Percentiles rank a stretch among this genome's conserved stretches.
These are phyloP conservation scores for Stipa capillata DNA, from an alignment of 176 grass and related monocot species.

Conservation along the genomic window DNA sequence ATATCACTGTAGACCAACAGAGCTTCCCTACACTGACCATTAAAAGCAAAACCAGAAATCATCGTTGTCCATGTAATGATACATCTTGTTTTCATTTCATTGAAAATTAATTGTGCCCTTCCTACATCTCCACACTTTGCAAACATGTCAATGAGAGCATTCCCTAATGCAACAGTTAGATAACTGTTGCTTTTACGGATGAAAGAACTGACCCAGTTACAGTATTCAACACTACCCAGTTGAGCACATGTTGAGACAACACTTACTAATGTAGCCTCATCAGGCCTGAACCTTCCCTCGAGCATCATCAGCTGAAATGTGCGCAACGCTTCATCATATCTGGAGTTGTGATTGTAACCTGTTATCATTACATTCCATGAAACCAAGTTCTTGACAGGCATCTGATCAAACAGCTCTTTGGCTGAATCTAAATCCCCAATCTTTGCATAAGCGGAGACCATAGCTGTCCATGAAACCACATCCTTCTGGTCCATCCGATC, in stretches of 20 bases:
- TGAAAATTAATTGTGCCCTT: conserved; percentile 18
- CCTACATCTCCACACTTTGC: conserved; percentile 47
- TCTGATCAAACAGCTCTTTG: conserved; percentile 27
- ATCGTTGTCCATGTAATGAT: conserved; percentile 58
- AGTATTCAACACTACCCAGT: conserved; percentile 31
- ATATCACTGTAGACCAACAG: conserved; percentile 23
- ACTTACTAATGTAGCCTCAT: conserved; percentile 42
- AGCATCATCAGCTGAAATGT: conserved; percentile 47
- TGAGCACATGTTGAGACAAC: conserved; percentile 35
- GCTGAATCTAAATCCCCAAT: conserved; percentile 30
- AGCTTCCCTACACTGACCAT: conserved; percentile 34
- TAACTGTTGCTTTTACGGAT: conserved; percentile 22
- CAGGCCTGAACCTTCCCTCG: conserved; percentile 20
- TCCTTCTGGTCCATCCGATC: conserved; percentile 33
- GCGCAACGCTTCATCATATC: conserved; percentile 30
- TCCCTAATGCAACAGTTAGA: conserved; percentile 33
- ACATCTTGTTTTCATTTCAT: conserved; percentile 29
- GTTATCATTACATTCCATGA: conserved; percentile 38
- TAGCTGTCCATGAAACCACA: conserved; percentile 38
- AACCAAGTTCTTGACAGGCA: conserved; percentile 45
- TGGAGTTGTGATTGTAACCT: conserved; percentile 40
- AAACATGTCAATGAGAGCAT: conserved; percentile 53
- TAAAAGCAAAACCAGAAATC: conserved; percentile 49
- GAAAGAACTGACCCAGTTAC: conserved; percentile 44
- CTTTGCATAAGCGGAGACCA: conserved; percentile 44